phyloP scores from a whole-genome alignment of 2,329 filamentous ascomycete genomes.

The Diaporthe sp. region DNA sequence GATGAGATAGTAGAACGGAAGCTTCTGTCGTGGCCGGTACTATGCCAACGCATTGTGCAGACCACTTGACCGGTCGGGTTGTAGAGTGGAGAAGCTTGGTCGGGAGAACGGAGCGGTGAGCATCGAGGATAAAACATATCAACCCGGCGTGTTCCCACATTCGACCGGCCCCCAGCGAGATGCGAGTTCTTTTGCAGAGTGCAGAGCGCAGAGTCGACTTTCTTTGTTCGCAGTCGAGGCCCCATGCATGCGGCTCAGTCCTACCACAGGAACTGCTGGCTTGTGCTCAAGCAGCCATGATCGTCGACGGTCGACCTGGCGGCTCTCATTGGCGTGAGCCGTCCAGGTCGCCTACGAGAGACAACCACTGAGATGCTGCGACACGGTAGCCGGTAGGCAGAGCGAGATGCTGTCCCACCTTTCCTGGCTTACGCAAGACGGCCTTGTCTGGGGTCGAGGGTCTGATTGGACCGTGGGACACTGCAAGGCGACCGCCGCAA shows the following conservation, averaged over 20 bases:
- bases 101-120: slow-evolving; percentile 37
- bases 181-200: not conserved
- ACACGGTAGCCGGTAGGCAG: not conserved
- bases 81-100: slow-evolving; percentile 36
- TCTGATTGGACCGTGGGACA: slow-evolving; percentile 25
- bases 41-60: slow-evolving; percentile 40
- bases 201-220: slow-evolving; percentile 14
- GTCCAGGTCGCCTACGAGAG: not conserved
- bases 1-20: slow-evolving; percentile 30
- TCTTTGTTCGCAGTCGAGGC: slow-evolving; percentile 14
- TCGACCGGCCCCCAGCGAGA: slow-evolving; percentile 9
- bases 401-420: slow-evolving; percentile 28
- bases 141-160: slow-evolving; percentile 37
- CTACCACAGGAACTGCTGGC: slow-evolving; percentile 38
- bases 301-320: slow-evolving; percentile 13
- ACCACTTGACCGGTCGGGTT: slow-evolving; percentile 29
- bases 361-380: slow-evolving; percentile 36
- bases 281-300: slow-evolving; percentile 34
- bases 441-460: not conserved
- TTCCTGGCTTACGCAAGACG: slow-evolving; percentile 25
- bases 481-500: slow-evolving; percentile 12
- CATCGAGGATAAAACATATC: slow-evolving; percentile 30
- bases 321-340: slow-evolving; percentile 37
- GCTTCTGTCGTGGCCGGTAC: slow-evolving; percentile 37
- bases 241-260: slow-evolving; percentile 36